Evolutionary conservation across 2,329 filamentous ascomycete species (phyloP), one percentile per base, ranked within the genome.

Genomic region (Hansfordia pulvinata): DNA sequence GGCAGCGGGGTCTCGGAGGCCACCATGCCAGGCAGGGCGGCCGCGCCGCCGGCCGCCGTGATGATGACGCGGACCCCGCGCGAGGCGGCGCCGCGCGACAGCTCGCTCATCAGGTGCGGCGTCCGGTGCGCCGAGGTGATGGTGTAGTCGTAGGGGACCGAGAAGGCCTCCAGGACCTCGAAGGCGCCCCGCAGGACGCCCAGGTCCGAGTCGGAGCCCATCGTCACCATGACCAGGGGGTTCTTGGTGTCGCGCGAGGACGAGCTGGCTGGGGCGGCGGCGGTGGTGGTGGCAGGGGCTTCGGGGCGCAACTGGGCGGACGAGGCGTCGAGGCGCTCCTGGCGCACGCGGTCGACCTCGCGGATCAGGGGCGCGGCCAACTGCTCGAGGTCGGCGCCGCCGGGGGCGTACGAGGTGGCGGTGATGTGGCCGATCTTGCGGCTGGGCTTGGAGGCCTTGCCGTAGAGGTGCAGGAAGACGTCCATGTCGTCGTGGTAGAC

Each of bases 351-450:
- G 39, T 80, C 68, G 14, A 72, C 68, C 27, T 68, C 55, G 23
- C 75, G 56, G 31, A 93, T 70, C 13, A 94, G 64, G 27, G 78
- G 70, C 46, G 49, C 36, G 32, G 65, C 60, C 10, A 73, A 53
- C n/a, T 78, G 73, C 40, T 76, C 64, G 19, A 67, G 57, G 45
- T 86, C 72, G 0, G 69, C 73, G 9, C 68, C 61, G 2, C 74
- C 75, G n/a, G n/a, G n/a, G n/a, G n/a, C n/a, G n/a, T n/a, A n/a
- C n/a, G n/a, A n/a, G 2, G 81, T 80, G 19, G 93, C 57, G 1
- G 86, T 96, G 39, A 98, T 72, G 50, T 98, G 90, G 8, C 88
- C 88, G 58, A 96, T 96, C 54, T 96, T 98, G 23, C 90, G 76
- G 18, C 83, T 79, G 4, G 82, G 83, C 41, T 85, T 82, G 15